Evolutionary conservation across 441 rosid genomes (phyloP).

Genomic region (Macaranga tanarius): DNA sequence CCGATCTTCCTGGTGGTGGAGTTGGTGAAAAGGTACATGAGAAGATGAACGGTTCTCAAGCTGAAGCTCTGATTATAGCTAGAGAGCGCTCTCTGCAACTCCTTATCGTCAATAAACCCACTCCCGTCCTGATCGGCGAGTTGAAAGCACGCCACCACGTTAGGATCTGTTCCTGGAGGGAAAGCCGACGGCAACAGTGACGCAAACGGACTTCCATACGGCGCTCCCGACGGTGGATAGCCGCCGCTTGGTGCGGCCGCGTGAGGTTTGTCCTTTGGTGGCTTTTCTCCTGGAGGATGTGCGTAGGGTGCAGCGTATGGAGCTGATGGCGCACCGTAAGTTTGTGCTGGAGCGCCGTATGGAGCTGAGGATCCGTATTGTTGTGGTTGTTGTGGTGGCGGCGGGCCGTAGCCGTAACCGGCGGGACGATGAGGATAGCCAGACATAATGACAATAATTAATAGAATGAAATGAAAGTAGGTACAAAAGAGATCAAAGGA

Average conservation of each 20-base stretch:
- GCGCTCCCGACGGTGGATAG: constrained; percentile 36
- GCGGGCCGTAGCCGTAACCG: constrained; percentile 46
- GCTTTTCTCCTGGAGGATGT: constrained; percentile 44
- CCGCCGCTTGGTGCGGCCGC: constrained; percentile 29
- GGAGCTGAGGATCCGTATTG: constrained; percentile 21
- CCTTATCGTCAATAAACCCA: constrained; percentile 81
- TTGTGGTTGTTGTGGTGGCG: constrained; percentile 29
- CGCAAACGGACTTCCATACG: constrained; percentile 63
- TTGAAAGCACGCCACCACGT: constrained; percentile 67
- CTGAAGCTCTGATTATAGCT: constrained; percentile 80
- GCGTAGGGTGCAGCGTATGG: constrained; percentile 39
- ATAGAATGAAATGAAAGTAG: no score
- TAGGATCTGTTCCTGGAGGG: constrained; percentile 85
- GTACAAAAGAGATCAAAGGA: no score
- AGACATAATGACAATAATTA: constrained; percentile 36
- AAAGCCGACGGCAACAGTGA: constrained; percentile 75
- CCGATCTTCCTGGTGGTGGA: constrained; percentile 76
- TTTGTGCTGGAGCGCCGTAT: constrained; percentile 25
- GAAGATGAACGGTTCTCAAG: constrained; percentile 79
- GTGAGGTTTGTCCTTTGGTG: constrained; percentile 50
- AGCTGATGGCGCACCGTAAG: constrained; percentile 37
- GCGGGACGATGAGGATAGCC: constrained; percentile 58
- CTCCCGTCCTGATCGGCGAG: constrained; percentile 80
- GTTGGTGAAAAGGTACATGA: constrained; percentile 81
- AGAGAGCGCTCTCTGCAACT: constrained; percentile 80